Conservation (phyloP, 148 eudicot genomes). For the Vaccinium myrtillus region DNA sequence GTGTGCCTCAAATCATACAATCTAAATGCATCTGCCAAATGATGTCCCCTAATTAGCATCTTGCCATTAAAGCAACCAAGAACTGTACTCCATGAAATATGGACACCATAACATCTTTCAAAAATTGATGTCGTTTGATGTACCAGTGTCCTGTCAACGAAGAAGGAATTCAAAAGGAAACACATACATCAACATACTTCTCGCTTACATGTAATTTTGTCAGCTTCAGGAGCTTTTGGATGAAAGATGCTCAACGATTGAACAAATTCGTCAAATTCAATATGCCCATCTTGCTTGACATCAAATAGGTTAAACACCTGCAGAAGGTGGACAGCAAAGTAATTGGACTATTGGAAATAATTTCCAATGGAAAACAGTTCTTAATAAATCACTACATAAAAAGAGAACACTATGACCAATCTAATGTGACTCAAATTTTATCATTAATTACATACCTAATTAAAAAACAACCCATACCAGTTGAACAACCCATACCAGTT, state of each 20-base stretch:
- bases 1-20: constrained; percentile 44
- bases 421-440: background rate
- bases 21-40: constrained; percentile 46
- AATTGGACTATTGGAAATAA: background rate
- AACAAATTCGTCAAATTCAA: constrained; percentile 78
- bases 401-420: background rate
- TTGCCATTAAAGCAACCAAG: background rate
- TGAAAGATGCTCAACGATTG: constrained; percentile 63
- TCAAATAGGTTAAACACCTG: constrained; percentile 70
- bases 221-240: constrained; percentile 55
- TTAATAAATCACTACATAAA: background rate
- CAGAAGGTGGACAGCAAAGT: background rate
- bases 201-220: constrained; percentile 56
- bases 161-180: background rate
- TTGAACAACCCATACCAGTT: background rate
- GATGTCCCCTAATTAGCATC: background rate
- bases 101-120: background rate
- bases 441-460: background rate
- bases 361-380: background rate
- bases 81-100: background rate
- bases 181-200: background rate
- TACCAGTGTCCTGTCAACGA: background rate
- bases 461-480: background rate
- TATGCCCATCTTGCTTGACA: constrained; percentile 52
- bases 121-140: background rate